Base-by-base conservation (phyloP, 129 eudicot genomes). In the Dittrichia graveolens region DNA sequence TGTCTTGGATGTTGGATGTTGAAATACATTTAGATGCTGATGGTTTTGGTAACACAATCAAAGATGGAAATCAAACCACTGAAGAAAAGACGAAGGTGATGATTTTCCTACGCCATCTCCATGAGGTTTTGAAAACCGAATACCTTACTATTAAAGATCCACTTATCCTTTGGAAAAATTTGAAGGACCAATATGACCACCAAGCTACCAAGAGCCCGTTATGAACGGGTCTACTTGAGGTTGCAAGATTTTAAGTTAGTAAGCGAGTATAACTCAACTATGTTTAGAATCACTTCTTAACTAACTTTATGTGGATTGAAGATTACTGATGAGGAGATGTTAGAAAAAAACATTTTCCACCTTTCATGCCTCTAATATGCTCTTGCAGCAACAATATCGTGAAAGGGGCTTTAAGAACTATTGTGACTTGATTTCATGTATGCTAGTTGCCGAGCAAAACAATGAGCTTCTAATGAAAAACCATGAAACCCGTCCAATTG, bases 331-430 rank as follows among this genome's bases (percentile, higher is more conserved):
- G 39, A 15, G 4, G 39, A 65, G 5, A 44, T 44, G 4, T 44
- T 61, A 37, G 45, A 13, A 14, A 61, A 61, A 61, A 61, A 43
- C 16, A 8, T 44, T 65, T 16, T 65, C 55, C 8, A 65, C 71
- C n/a, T 45, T 44, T 65, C 71, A 65, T 0, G 16, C 42, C 6
- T 43, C 56, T 4, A 66, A 45, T 18, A 34, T 67, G 16, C 15
- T 66, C 14, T 12, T 66, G 34, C 42, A 46, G 13, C 42, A 66
- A 12, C 42, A 66, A 66, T 66, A 66, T n/a, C 43, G 12, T 11
- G 43, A 24, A 47, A 45, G 5, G 6, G 42, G 10, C 8, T 45
- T 45, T 9, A 65, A 24, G 19, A 65, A 44, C 18, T 19, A 65
- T 62, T 39, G 16, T 9, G 16, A 60, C 5, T 31, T 58, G 10